These are phyloP conservation scores for Phoma sp. DNA, from an alignment of 2,329 filamentous ascomycete genomes.

Conservation along the genomic window DNA sequence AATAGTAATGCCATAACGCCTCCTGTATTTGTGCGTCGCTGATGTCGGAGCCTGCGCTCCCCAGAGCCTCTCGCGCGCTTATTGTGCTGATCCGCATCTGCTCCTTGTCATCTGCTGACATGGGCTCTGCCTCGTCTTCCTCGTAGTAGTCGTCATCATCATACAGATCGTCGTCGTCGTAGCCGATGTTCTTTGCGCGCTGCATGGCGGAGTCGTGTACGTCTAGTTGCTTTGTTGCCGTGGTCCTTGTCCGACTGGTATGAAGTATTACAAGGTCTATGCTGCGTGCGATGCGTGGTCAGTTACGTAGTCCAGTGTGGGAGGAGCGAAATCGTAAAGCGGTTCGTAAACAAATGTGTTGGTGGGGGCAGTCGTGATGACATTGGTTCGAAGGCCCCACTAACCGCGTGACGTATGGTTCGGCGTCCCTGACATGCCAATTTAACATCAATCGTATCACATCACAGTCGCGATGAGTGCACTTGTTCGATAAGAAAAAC, in stretches of 20 bases:
- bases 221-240: background rate
- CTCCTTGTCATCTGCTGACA: constrained; percentile 46
- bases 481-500: background rate
- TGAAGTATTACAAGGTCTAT: background rate
- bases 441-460: background rate
- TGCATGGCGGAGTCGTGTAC: constrained; percentile 35
- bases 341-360: background rate
- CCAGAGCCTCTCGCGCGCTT: constrained; percentile 71
- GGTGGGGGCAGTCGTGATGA: constrained; percentile 21
- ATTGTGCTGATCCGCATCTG: constrained; percentile 70
- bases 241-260: background rate
- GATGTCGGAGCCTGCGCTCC: constrained; percentile 62
- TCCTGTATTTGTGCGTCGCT: constrained; percentile 81
- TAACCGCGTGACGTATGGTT: background rate
- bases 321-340: background rate
- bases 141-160: constrained; percentile 56
- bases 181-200: constrained; percentile 55
- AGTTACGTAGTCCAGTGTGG: background rate
- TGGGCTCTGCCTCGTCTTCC: constrained; percentile 24
- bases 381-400: constrained; percentile 26
- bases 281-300: background rate
- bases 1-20: constrained; percentile 94
- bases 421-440: no score
- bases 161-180: constrained; percentile 60
- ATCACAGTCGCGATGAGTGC: background rate